phyloP scores from a whole-genome alignment of 129 eudicot species.

The Escallonia rubra region DNA sequence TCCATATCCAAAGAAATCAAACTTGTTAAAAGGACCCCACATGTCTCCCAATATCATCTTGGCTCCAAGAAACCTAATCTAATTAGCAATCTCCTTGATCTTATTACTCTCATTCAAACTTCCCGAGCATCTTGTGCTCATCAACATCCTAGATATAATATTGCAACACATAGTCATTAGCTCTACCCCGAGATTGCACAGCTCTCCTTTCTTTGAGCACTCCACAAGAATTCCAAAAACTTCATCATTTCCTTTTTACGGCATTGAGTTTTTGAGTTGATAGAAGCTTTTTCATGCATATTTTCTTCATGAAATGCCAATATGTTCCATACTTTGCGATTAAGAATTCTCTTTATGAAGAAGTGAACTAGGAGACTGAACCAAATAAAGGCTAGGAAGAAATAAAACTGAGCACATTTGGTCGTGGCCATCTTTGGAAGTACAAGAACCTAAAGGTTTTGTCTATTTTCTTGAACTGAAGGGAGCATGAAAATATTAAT shows the following conservation, averaged over 20 bases:
- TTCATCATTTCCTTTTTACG: conserved; percentile 15
- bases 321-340: background rate
- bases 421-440: background rate
- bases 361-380: background rate
- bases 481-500: no score
- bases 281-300: conserved; percentile 7
- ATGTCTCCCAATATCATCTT: background rate
- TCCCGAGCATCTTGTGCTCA: no score
- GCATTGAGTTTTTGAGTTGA: conserved; percentile 1
- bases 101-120: background rate
- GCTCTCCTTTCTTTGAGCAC: background rate
- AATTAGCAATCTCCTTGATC: conserved; percentile 8
- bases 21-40: background rate
- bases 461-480: no score
- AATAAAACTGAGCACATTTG: background rate
- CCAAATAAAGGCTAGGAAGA: background rate
- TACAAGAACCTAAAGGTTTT: no score
- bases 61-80: background rate
- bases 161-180: conserved; percentile 8
- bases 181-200: conserved; percentile 6
- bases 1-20: conserved; percentile 14
- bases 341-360: background rate
- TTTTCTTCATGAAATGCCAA: no score
- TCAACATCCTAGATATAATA: background rate
- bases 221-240: conserved; percentile 9